Conservation (phyloP, 306 rosid genomes). For the Vigna unguiculata region DNA sequence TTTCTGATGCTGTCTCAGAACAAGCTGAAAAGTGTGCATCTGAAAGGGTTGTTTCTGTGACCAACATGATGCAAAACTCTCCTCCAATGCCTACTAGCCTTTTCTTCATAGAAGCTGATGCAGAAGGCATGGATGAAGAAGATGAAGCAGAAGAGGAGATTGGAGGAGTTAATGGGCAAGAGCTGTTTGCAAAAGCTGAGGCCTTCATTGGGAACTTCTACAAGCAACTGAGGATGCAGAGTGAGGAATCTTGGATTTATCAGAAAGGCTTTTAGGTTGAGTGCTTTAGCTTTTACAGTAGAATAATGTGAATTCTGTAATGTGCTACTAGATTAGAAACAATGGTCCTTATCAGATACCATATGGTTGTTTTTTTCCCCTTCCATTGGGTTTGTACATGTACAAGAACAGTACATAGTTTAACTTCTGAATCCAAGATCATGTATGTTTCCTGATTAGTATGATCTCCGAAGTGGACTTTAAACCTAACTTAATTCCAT, state of each 20-base stretch:
- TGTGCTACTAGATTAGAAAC: constrained; percentile 7
- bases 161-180: constrained; percentile 62
- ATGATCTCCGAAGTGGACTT: no score
- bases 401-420: neutral
- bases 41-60: constrained; percentile 42
- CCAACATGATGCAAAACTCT: constrained; percentile 54
- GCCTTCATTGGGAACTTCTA: constrained; percentile 78
- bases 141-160: constrained; percentile 38
- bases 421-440: neutral
- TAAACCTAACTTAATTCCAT: no score
- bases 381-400: constrained; percentile 29
- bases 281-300: constrained; percentile 17
- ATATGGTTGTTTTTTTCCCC: constrained; percentile 22
- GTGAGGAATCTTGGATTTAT: constrained; percentile 76
- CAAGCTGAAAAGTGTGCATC: constrained; percentile 43
- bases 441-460: constrained; percentile 18
- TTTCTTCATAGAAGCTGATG: constrained; percentile 63
- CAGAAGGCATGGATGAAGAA: constrained; percentile 38
- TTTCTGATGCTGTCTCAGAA: constrained; percentile 34
- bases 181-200: constrained; percentile 73
- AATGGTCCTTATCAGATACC: constrained; percentile 45
- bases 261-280: constrained; percentile 48
- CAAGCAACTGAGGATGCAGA: constrained; percentile 85
- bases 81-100: constrained; percentile 71
- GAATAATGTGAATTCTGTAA: neutral